These are phyloP conservation scores for Ogataea siamensis DNA, from an alignment of 805 yeast genomes.

Conservation along the genomic window DNA sequence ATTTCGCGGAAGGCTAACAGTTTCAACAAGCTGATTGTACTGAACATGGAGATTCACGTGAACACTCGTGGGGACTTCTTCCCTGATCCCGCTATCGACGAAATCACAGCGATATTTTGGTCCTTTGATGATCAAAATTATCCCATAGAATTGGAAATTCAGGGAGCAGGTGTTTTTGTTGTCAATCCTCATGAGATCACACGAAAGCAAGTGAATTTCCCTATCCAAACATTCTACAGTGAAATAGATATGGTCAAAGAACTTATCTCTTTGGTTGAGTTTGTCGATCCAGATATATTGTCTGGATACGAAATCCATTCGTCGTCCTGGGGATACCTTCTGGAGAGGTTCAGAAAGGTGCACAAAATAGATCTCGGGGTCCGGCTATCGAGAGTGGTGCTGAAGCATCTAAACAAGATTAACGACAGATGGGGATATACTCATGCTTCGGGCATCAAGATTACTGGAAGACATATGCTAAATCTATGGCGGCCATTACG, in stretches of 20 bases:
- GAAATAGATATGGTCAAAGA: constrained; percentile 61
- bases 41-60: constrained; percentile 68
- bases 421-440: constrained; percentile 80
- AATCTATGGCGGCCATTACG: constrained; percentile 82
- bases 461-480: constrained; percentile 80
- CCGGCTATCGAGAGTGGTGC: constrained; percentile 58
- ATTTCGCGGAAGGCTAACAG: constrained; percentile 35
- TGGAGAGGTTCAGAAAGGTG: constrained; percentile 54
- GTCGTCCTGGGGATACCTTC: constrained; percentile 85
- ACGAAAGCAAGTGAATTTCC: constrained; percentile 9
- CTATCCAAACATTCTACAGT: constrained; percentile 41
- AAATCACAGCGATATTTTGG: constrained; percentile 63
- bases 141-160: constrained; percentile 34
- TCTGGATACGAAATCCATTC: constrained; percentile 82
- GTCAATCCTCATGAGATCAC: constrained; percentile 7
- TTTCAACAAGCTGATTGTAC: constrained; percentile 50
- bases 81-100: constrained; percentile 70
- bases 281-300: constrained; percentile 82
- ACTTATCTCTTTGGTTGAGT: constrained; percentile 53
- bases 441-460: constrained; percentile 64
- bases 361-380: constrained; percentile 54
- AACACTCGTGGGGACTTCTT: constrained; percentile 44
- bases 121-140: constrained; percentile 45
- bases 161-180: constrained; percentile 39
- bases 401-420: constrained; percentile 47